phyloP scores from a whole-genome alignment of 495 filamentous ascomycete species.

The Lophiostoma macrostomum region DNA sequence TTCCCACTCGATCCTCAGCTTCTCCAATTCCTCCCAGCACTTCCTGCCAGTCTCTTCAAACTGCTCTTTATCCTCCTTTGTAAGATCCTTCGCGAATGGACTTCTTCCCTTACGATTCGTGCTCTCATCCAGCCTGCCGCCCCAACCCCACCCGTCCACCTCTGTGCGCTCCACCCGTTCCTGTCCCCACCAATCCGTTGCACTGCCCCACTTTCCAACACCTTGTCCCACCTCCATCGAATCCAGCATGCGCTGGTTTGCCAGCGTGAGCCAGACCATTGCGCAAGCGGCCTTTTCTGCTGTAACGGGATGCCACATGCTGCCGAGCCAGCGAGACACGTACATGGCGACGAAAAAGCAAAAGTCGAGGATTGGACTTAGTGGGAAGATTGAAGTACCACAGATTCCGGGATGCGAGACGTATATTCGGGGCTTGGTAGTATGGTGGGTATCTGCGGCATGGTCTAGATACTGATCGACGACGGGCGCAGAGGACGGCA shows the following conservation, averaged over 20 bases:
- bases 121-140: conserved; percentile 61
- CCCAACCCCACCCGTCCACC: conserved; percentile 80
- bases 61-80: conserved; percentile 58
- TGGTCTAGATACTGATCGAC: conserved; percentile 48
- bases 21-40: conserved; percentile 84
- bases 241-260: conserved; percentile 63
- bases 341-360: conserved; percentile 57
- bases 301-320: conserved; percentile 51
- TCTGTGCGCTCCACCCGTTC: conserved; percentile 67
- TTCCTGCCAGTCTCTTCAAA: conserved; percentile 73
- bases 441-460: neutral
- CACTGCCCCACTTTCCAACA: conserved; percentile 80
- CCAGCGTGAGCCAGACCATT: conserved; percentile 74
- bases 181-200: conserved; percentile 55
- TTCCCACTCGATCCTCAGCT: conserved; percentile 76
- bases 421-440: conserved; percentile 58
- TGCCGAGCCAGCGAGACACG: conserved; percentile 40
- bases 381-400: conserved; percentile 71
- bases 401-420: conserved; percentile 85
- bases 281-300: conserved; percentile 75
- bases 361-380: conserved; percentile 62
- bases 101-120: conserved; percentile 50
- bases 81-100: conserved; percentile 56
- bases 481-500: conserved; percentile 61
- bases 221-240: conserved; percentile 53